These are phyloP conservation scores for Solanum megistacrolobum DNA, from an alignment of 257 asterid species.

Conservation along the genomic window DNA sequence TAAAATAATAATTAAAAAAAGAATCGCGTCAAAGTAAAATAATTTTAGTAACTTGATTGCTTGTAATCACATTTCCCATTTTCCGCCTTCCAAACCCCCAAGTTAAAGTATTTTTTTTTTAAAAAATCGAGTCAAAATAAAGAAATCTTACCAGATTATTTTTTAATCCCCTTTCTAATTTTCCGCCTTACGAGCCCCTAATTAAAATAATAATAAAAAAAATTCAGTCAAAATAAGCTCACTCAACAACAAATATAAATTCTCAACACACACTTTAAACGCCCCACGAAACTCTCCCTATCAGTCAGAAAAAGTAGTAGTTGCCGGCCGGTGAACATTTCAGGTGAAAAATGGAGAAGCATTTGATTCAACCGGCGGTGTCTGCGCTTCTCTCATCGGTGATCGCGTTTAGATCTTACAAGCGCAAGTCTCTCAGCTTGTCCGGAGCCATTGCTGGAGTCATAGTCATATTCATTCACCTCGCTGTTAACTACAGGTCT, in stretches of 20 bases:
- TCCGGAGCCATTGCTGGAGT: slow-evolving; percentile 82
- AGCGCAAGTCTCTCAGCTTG: slow-evolving; percentile 65
- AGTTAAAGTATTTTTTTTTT: neutral
- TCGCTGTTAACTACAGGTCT: slow-evolving; percentile 68
- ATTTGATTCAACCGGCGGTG: slow-evolving; percentile 31
- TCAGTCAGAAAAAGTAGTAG: neutral
- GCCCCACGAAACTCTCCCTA: neutral
- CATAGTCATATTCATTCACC: slow-evolving; percentile 61
- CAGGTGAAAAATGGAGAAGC: slow-evolving; percentile 25
- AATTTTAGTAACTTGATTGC: neutral
- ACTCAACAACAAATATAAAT: neutral
- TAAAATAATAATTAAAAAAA: too few relatives aligned
- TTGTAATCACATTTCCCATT: neutral
- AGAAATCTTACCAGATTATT: neutral
- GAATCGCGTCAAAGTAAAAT: neutral
- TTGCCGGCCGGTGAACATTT: neutral
- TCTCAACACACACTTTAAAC: neutral
- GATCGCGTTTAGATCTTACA: slow-evolving; percentile 49
- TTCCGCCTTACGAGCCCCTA: neutral
- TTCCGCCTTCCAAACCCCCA: neutral
- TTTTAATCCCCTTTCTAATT: neutral
- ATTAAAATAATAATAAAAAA: neutral
- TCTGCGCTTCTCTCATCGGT: slow-evolving; percentile 48
- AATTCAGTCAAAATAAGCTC: neutral
- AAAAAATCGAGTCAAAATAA: neutral